Conservation (phyloP, 192 early-diverging fungal genomes). For the Podila minutissima region DNA sequence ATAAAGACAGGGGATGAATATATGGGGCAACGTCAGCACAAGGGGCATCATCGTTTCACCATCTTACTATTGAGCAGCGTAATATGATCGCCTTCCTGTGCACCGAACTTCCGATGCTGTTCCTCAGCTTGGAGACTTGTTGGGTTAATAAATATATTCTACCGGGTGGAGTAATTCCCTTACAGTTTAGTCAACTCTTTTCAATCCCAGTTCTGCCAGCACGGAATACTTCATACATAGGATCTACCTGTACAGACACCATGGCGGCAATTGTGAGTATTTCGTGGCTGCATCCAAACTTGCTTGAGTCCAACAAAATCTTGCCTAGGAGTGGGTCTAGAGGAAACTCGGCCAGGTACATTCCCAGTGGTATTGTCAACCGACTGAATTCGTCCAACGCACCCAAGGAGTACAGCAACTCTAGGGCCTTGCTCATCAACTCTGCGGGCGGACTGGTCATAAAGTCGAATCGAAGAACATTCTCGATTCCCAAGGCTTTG, state of each 20-base stretch:
- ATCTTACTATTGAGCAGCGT: conserved; percentile 59
- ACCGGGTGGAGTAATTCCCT: neutral
- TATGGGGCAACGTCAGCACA: too few species aligned
- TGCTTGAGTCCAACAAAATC: conserved; percentile 68
- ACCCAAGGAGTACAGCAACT: conserved; percentile 78
- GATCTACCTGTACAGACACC: conserved; percentile 74
- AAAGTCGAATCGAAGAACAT: conserved; percentile 83
- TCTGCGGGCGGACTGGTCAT: conserved; percentile 79
- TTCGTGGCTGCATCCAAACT: conserved; percentile 76
- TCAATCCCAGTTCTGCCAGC: neutral
- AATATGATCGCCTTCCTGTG: conserved; percentile 79
- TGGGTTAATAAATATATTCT: conserved; percentile 60
- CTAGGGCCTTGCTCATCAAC: conserved; percentile 74
- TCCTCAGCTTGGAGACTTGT: conserved; percentile 53
- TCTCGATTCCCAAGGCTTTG: conserved; percentile 85
- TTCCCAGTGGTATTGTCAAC: conserved; percentile 76
- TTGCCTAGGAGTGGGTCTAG: conserved; percentile 77
- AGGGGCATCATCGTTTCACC: too few species aligned
- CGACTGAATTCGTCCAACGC: conserved; percentile 77
- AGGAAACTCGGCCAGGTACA: conserved; percentile 79
- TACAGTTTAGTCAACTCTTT: neutral
- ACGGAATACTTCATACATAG: neutral
- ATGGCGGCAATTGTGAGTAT: conserved; percentile 83
- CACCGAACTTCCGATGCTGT: conserved; percentile 75
- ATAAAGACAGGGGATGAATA: too few species aligned